Base-by-base conservation (phyloP, 805 yeast species). In the Torulaspora delbrueckii region DNA sequence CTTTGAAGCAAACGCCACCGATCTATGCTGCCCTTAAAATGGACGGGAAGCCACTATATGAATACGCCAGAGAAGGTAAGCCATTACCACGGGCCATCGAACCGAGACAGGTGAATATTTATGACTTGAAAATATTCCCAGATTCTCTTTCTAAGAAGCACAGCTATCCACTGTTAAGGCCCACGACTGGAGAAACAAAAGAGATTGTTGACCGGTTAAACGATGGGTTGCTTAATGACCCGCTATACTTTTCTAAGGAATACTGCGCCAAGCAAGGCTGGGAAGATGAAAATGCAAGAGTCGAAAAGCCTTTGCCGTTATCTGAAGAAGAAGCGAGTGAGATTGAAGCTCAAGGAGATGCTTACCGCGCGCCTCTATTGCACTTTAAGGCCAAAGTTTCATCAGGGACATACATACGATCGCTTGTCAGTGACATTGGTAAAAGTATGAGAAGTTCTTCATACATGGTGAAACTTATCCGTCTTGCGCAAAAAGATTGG, bases 321-420 rank as follows among this genome's bases (percentile, higher is more conserved):
- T 57, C 63, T 9, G 70, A 68, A 1, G 70, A 65, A 2, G 70
- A 69, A 5, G 35, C 43, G 8, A 26, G 51, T 6, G 48, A 52
- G 12, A 57, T 64, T 24, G 51, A 50, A 3, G 63, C 58, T 18
- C 52, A 57, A 26, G 73, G 73, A 2, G 75, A 70, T 1, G 57
- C 52, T 2, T 74, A 71, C 47, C 72, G 76, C 50, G 81, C 87
- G 2, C 93, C 95, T 2, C 56, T 84, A 40, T 57, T 91, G 22
- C 90, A 84, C 56, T 78, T 93, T 54, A 76, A 75, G 12, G 78
- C 95, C 3, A 75, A 78, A 28, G 99, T 91, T 0, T 84, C 96
- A 1, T 88, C 97, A 0, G 99, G 99, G 1, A 93, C 98, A 0
- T 93, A 93, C 58, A 89, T 93, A 40, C 76, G 99, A 54, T 84